A percentile compares a stretch with the other conserved stretches of the same genome.
Evolutionary conservation across 441 rosid species (phyloP).

Genomic region (Raphanus hybrid): DNA sequence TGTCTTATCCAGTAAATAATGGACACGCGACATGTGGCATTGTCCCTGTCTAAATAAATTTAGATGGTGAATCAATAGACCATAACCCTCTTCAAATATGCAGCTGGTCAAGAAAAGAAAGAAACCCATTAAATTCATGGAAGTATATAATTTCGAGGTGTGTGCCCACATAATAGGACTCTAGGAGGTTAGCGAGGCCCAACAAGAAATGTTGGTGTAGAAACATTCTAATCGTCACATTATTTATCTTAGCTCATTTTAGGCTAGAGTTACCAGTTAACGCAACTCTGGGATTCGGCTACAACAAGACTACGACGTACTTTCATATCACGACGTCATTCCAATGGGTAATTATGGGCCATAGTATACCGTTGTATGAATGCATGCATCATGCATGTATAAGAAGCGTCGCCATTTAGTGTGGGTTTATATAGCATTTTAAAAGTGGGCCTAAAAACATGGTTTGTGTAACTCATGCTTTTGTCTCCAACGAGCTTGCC

Average conservation of each 20-base stretch:
- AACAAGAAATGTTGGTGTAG: background rate
- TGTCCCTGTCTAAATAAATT: constrained; percentile 1
- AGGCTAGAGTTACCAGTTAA: background rate
- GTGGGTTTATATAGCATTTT: no score
- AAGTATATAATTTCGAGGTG: background rate
- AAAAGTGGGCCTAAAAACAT: no score
- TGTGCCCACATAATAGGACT: background rate
- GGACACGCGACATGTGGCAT: constrained; percentile 4
- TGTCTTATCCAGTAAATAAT: background rate
- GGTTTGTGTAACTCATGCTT: no score
- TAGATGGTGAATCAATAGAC: constrained; percentile 10
- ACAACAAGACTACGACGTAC: background rate
- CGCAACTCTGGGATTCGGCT: background rate
- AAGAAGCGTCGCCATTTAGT: no score
- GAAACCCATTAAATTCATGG: background rate
- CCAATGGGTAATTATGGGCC: background rate
- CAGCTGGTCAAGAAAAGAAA: background rate
- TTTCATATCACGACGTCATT: background rate
- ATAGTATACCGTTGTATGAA: no score
- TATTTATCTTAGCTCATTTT: background rate
- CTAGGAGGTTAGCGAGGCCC: background rate
- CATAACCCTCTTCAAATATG: background rate
- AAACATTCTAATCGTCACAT: background rate
- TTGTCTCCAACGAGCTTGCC: no score
- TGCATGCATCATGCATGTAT: no score